Evolutionary conservation across 2,329 filamentous ascomycete species (phyloP), one percentile per base, ranked within the genome.

Genomic region (Sarocladium oryzae): DNA sequence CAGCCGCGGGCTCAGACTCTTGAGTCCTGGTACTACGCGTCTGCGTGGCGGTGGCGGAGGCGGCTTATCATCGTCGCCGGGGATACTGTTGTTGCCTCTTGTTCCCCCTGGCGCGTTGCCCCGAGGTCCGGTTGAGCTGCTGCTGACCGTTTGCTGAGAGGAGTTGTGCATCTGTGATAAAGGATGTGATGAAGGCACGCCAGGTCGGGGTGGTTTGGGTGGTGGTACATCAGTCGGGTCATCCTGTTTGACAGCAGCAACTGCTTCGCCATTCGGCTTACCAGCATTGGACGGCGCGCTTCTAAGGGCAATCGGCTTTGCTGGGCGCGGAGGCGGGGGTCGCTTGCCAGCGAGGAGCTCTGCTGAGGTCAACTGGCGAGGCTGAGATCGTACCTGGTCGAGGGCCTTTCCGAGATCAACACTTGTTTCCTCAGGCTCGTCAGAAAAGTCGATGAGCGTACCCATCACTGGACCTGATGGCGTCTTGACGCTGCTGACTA

Each of bases 401-500:
- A 43, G 40, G 10, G 40, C 40, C 21, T 43, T 43, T 16, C 21
- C 40, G 26, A 43, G 40, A 28, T 43, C 40, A 8, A 43, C 40
- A 3, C 26, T 43, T n/a, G 40, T 36, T 18, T 37, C 46, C 16
- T 21, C 30, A 4, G 76, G 71, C 50, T 81, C 76, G 13, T 79
- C 77, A 1, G 76, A 76, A 30, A 85, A 69, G 60, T 86, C 81
- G 26, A 86, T 84, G 35, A 85, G 61, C 4, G 75, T 78, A 1
- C 78, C 81, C 69, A 78, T 79, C n/a, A 63, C 60, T 9, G 68
- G 72, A 10, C 67, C 69, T 2, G 62, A 46, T 1, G 60, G 55
- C n/a, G 62, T 60, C 5, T 61, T 64, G 20, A 52, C 54, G 10
- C 61, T 57, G 13, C 50, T 51, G 4, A 54, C 51, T 3, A 55